Conservation (phyloP, 495 filamentous ascomycete genomes). For the Usnea hakonensis region DNA sequence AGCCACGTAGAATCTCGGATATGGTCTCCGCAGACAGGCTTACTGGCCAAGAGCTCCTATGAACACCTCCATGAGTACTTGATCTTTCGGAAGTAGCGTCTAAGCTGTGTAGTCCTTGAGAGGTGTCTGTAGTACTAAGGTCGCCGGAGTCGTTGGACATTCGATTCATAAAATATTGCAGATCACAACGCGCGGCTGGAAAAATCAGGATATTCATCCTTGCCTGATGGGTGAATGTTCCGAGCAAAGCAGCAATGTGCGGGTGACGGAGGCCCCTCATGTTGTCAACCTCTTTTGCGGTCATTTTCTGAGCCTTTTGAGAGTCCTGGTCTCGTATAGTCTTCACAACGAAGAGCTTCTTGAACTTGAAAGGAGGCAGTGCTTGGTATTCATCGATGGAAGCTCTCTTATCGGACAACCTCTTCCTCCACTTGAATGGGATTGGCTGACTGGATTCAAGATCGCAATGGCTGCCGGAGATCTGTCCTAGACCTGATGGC, state of each 20-base stretch:
- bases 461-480: not conserved
- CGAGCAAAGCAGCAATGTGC: not conserved
- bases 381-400: not conserved
- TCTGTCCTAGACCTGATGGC: not conserved
- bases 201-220: conserved; percentile 4
- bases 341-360: not conserved
- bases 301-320: not conserved
- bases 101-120: not conserved
- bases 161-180: not conserved
- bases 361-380: not conserved
- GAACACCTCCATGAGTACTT: not conserved
- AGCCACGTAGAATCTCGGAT: conserved; percentile 9
- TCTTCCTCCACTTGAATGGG: not conserved
- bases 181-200: conserved; percentile 1
- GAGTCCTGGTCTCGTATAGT: not conserved
- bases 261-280: conserved; percentile 5
- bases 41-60: not conserved
- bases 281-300: not conserved
- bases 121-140: not conserved
- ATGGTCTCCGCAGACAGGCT: not conserved
- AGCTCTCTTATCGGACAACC: not conserved
- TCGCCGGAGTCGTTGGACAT: not conserved
- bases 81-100: not conserved
- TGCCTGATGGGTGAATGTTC: not conserved
- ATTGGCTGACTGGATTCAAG: not conserved